A percentile compares a stretch with the other conserved stretches of the same genome.
Conservation (phyloP, 805 yeast species). For the Pichia paraexigua region DNA sequence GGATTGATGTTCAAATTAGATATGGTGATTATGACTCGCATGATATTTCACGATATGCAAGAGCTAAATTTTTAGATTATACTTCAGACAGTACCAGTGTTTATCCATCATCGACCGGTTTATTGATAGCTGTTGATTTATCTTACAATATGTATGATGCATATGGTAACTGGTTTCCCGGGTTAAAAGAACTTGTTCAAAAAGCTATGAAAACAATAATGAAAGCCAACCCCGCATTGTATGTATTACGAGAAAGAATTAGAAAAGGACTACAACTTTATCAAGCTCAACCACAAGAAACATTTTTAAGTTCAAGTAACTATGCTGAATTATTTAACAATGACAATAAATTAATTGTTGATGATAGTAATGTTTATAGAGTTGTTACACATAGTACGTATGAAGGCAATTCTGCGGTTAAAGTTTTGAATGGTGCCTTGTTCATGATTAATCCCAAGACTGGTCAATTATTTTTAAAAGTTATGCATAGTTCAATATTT, state of each 20-base stretch:
- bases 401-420: constrained; percentile 88
- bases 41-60: constrained; percentile 86
- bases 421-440: constrained; percentile 88
- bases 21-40: constrained; percentile 98
- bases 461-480: constrained; percentile 82
- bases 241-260: constrained; percentile 85
- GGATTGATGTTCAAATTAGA: constrained; percentile 92
- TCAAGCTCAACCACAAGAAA: constrained; percentile 90
- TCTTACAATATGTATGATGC: constrained; percentile 96
- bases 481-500: constrained; percentile 93
- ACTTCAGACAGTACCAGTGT: constrained; percentile 78
- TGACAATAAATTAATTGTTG: constrained; percentile 79
- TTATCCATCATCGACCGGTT: constrained; percentile 91
- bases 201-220: constrained; percentile 88
- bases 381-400: constrained; percentile 85
- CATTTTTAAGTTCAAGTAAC: constrained; percentile 80
- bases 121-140: constrained; percentile 81
- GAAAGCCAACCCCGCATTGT: constrained; percentile 91
- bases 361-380: constrained; percentile 90
- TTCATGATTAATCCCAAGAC: constrained; percentile 84
- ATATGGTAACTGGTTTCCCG: constrained; percentile 97
- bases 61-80: constrained; percentile 89
- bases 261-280: constrained; percentile 90
- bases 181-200: constrained; percentile 81
- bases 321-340: constrained; percentile 83